These are phyloP conservation scores for Venturia pyrina DNA, from an alignment of 2,329 filamentous ascomycete genomes.

Conservation along the genomic window DNA sequence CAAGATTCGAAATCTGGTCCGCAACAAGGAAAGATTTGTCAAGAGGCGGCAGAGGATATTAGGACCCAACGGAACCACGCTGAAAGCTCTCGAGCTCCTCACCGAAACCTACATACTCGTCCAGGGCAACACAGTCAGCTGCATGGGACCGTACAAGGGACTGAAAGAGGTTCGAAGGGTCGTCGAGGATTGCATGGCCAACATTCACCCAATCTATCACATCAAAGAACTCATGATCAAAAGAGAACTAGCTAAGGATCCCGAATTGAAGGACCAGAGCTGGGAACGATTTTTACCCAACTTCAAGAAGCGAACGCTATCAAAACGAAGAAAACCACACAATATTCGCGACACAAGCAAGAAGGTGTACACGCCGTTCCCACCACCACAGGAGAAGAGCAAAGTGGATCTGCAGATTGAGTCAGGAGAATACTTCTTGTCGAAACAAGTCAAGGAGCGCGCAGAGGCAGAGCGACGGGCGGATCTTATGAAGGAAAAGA, in stretches of 20 bases:
- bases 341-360: constrained; percentile 88
- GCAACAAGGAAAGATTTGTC: constrained; percentile 91
- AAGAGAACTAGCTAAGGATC: constrained; percentile 81
- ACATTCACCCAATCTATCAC: constrained; percentile 81
- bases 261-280: constrained; percentile 73
- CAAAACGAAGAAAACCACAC: constrained; percentile 69
- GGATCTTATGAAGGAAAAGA: constrained; percentile 78
- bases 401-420: constrained; percentile 98
- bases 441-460: constrained; percentile 84
- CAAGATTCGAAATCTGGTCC: constrained; percentile 82
- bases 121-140: constrained; percentile 88
- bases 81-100: constrained; percentile 88
- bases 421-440: constrained; percentile 91
- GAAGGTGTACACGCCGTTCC: constrained; percentile 95
- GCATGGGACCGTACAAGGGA: constrained; percentile 87
- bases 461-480: constrained; percentile 68
- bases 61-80: constrained; percentile 79
- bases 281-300: constrained; percentile 96
- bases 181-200: constrained; percentile 92
- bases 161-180: constrained; percentile 85
- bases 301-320: constrained; percentile 89
- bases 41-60: constrained; percentile 90
- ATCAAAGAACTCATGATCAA: constrained; percentile 97
- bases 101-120: constrained; percentile 90
- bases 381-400: constrained; percentile 93